Percentiles rank a stretch among this genome's conserved stretches.
phyloP scores from a whole-genome alignment of 495 filamentous ascomycete species.

The Hypomontagnella submonticulosa region DNA sequence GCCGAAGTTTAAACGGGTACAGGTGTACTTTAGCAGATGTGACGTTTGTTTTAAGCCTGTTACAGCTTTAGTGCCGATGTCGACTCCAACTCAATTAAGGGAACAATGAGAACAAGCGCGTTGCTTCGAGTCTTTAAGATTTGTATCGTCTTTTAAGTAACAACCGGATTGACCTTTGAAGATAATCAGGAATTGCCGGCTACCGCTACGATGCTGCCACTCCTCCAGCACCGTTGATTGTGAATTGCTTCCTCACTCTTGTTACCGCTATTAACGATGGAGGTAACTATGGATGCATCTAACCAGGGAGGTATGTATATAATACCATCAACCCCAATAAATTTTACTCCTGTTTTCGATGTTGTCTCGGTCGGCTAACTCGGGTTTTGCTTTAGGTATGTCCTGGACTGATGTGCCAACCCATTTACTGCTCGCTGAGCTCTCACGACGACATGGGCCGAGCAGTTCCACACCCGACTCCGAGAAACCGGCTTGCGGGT shows the following conservation, averaged over 20 bases:
- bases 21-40: too few relatives aligned
- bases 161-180: too few relatives aligned
- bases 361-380: slow-evolving; percentile 9
- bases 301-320: slow-evolving; percentile 27
- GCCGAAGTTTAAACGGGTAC: too few relatives aligned
- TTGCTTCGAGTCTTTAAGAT: too few relatives aligned
- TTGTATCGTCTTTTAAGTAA: too few relatives aligned
- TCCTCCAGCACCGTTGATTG: not conserved
- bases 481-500: slow-evolving; percentile 69
- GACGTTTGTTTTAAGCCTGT: too few relatives aligned
- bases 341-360: not conserved
- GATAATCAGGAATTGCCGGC: slow-evolving; percentile 4
- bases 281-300: slow-evolving; percentile 16
- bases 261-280: not conserved
- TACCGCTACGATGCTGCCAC: slow-evolving; percentile 24
- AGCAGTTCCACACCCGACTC: slow-evolving; percentile 39
- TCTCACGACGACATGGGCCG: slow-evolving; percentile 55
- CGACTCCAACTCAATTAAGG: too few relatives aligned
- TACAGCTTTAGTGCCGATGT: too few relatives aligned
- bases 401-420: slow-evolving; percentile 63
- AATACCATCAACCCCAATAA: not conserved
- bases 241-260: slow-evolving; percentile 15
- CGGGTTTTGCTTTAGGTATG: slow-evolving; percentile 18
- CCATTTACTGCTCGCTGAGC: slow-evolving; percentile 61
- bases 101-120: too few relatives aligned